These are phyloP conservation scores for Cladosporium sp. DNA, from an alignment of 2,329 filamentous ascomycete genomes.

Conservation along the genomic window DNA sequence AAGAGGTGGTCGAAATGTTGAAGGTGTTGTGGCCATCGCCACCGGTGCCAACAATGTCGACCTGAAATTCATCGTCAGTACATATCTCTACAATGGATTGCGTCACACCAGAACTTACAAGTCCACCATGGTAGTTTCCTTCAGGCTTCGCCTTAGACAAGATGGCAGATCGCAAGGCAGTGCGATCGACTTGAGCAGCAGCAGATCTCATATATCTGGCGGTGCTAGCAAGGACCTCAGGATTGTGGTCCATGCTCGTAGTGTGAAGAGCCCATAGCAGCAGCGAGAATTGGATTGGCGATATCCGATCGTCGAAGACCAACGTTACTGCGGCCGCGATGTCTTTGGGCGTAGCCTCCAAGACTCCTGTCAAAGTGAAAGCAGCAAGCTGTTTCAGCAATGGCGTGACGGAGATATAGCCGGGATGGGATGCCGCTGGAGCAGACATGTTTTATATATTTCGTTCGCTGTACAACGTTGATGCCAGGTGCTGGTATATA, in stretches of 20 bases:
- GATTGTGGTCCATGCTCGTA: slow-evolving; percentile 75
- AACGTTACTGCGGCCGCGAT: slow-evolving; percentile 86
- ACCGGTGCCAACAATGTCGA: slow-evolving; percentile 95
- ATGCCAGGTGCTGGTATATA: not conserved
- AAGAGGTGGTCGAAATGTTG: slow-evolving; percentile 94
- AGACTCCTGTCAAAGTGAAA: slow-evolving; percentile 38
- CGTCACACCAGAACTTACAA: slow-evolving; percentile 55
- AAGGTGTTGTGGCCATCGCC: slow-evolving; percentile 97
- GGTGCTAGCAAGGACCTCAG: slow-evolving; percentile 82
- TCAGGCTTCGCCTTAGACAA: slow-evolving; percentile 58
- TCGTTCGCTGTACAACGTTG: not conserved
- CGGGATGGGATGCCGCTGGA: slow-evolving; percentile 26
- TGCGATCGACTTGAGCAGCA: slow-evolving; percentile 65
- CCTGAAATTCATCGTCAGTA: slow-evolving; percentile 38
- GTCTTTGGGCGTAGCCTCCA: slow-evolving; percentile 64
- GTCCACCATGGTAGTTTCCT: slow-evolving; percentile 73
- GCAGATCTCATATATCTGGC: slow-evolving; percentile 79
- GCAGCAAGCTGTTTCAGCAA: slow-evolving; percentile 66
- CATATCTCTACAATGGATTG: not conserved
- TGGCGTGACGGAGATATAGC: slow-evolving; percentile 57
- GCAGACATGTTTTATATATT: not conserved
- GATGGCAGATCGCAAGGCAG: slow-evolving; percentile 59
- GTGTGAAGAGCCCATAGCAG: slow-evolving; percentile 90
- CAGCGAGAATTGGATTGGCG: slow-evolving; percentile 81
- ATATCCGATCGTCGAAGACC: slow-evolving; percentile 86